Conservation (phyloP, 2,329 filamentous ascomycete species). For the Acephala macrosclerotiorum region DNA sequence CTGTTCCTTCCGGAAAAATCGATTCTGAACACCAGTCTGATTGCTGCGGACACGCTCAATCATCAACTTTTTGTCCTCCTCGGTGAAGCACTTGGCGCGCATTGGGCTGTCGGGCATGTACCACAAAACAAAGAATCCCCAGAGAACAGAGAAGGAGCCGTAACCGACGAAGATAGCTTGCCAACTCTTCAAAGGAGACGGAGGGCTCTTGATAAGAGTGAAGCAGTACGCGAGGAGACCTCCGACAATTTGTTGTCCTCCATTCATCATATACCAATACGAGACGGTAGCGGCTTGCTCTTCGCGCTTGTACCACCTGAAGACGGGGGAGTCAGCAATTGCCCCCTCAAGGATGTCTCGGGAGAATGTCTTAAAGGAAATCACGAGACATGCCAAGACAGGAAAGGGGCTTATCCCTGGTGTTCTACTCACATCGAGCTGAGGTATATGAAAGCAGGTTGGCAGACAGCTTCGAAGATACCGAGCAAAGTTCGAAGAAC, state of each 20-base stretch:
- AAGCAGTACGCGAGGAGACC: conserved; percentile 70
- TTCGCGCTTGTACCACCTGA: conserved; percentile 76
- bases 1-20: conserved; percentile 57
- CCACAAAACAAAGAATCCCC: conserved; percentile 53
- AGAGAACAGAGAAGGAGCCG: conserved; percentile 51
- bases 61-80: conserved; percentile 53
- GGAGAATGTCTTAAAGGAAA: too few species aligned
- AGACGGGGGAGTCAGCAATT: conserved; percentile 73
- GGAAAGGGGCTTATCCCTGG: too few species aligned
- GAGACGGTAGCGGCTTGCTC: conserved; percentile 70
- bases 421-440: conserved; percentile 75
- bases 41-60: conserved; percentile 63
- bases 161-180: conserved; percentile 62
- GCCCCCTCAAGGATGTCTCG: too few species aligned
- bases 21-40: conserved; percentile 62
- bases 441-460: conserved; percentile 71
- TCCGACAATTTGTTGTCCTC: conserved; percentile 71
- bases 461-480: conserved; percentile 71
- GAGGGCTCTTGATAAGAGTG: conserved; percentile 51
- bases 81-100: conserved; percentile 50
- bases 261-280: conserved; percentile 77
- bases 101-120: conserved; percentile 60
- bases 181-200: conserved; percentile 64
- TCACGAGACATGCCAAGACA: too few species aligned
- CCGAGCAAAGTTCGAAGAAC: conserved; percentile 72